Conservation (phyloP, 345 rosid genomes). For the Dipteronia sinensis region DNA sequence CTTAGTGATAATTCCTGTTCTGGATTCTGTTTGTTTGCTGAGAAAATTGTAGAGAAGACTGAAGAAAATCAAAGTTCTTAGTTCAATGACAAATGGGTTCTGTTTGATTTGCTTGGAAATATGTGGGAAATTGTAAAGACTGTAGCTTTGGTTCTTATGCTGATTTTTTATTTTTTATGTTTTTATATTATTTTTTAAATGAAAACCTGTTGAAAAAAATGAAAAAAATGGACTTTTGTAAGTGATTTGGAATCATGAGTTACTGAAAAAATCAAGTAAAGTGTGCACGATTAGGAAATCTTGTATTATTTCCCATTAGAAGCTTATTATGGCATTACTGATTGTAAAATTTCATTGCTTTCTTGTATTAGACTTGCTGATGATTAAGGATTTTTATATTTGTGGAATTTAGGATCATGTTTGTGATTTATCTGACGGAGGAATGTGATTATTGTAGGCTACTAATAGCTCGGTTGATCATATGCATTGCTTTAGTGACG, state of each 20-base stretch:
- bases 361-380: not conserved
- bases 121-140: not conserved
- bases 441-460: constrained; percentile 44
- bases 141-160: not conserved
- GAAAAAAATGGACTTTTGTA: not conserved
- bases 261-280: too few species aligned
- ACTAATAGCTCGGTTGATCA: constrained; percentile 74
- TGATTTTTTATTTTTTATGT: too few species aligned
- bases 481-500: constrained; percentile 82
- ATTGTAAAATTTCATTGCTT: not conserved
- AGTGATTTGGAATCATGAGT: too few species aligned
- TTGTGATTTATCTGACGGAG: not conserved
- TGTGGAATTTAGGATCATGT: not conserved
- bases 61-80: not conserved
- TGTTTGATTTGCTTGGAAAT: not conserved
- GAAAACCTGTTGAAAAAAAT: too few species aligned
- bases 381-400: too few species aligned
- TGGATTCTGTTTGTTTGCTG: not conserved
- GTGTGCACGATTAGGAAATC: not conserved
- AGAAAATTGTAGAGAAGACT: not conserved
- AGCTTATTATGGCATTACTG: not conserved
- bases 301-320: not conserved
- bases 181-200: not conserved
- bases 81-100: not conserved
- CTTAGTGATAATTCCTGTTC: not conserved